A percentile compares a stretch with the other conserved stretches of the same genome.
phyloP scores from a whole-genome alignment of 1,139 yeast species.

The Candida tunisiensis region DNA sequence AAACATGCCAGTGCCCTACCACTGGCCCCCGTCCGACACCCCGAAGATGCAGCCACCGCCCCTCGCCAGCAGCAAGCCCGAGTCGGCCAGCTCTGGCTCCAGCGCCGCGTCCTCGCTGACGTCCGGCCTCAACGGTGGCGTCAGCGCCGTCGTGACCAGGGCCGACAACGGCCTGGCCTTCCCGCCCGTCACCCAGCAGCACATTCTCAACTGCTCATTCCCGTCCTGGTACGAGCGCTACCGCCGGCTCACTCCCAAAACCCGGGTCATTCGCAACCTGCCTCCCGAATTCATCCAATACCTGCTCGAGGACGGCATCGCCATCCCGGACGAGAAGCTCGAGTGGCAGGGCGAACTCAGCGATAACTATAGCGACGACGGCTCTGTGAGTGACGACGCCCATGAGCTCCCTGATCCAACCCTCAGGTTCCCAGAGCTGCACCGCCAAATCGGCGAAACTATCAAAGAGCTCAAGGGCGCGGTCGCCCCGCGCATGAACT shows the following conservation, averaged over 20 bases:
- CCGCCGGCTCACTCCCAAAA: conserved; percentile 30
- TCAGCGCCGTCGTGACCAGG: too few species aligned
- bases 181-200: conserved; percentile 14
- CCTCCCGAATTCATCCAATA: conserved; percentile 57
- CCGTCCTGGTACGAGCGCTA: conserved; percentile 58
- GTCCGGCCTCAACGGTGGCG: too few species aligned
- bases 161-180: too few species aligned
- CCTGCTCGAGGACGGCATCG: conserved; percentile 60
- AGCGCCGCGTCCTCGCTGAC: too few species aligned
- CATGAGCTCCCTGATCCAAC: conserved; percentile 20
- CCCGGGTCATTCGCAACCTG: conserved; percentile 43
- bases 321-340: conserved; percentile 29
- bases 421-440: conserved; percentile 38
- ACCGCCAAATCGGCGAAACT: conserved; percentile 28
- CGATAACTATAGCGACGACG: conserved; percentile 28
- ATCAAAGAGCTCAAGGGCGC: conserved; percentile 32
- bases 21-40: too few species aligned
- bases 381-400: conserved; percentile 45
- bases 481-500: conserved; percentile 78
- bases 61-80: too few species aligned
- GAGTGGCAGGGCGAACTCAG: conserved; percentile 8
- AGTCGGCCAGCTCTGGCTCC: too few species aligned
- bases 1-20: too few species aligned
- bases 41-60: too few species aligned
- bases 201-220: conserved; percentile 50